Evolutionary conservation across 1,284 basidiomycete genomes (phyloP).

Genomic region (Entoloma clypeatum): DNA sequence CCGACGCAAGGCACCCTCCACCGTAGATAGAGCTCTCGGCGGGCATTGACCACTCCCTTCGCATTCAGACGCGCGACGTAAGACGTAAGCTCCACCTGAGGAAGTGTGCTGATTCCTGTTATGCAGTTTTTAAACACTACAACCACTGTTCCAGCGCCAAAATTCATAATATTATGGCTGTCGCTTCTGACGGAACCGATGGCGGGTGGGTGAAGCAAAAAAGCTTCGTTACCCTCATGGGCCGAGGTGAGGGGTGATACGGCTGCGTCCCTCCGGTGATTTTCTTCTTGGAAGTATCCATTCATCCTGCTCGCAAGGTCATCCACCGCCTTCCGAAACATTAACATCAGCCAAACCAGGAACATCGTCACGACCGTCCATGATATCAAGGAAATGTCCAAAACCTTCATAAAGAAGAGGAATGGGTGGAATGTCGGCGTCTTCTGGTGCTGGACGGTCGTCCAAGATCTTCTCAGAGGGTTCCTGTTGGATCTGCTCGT

Average conservation of each 20-base stretch:
- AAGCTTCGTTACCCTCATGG: constrained; percentile 1
- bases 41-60: too few relatives aligned
- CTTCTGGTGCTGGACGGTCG: constrained; percentile 17
- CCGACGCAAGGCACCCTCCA: constrained; percentile 19
- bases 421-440: constrained; percentile 12
- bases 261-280: constrained; percentile 12
- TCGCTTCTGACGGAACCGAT: constrained; percentile 9
- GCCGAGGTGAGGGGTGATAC: constrained; percentile 10
- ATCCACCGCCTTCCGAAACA: constrained; percentile 13
- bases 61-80: too few relatives aligned
- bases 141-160: constrained; percentile 9
- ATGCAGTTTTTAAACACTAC: constrained; percentile 14
- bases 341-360: constrained; percentile 12
- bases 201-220: constrained; percentile 6
- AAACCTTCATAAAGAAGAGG: constrained; percentile 18
- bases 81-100: too few relatives aligned
- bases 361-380: constrained; percentile 11
- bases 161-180: constrained; percentile 8
- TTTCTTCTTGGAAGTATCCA: too few relatives aligned
- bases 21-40: constrained; percentile 5
- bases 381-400: constrained; percentile 18
- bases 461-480: constrained; percentile 15
- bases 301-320: constrained; percentile 17
- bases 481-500: constrained; percentile 8
- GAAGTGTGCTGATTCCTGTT: too few relatives aligned